Evolutionary conservation across 2,329 filamentous ascomycete species (phyloP), one percentile per base, ranked within the genome.

Genomic region (Fusarium keratoplasticum): DNA sequence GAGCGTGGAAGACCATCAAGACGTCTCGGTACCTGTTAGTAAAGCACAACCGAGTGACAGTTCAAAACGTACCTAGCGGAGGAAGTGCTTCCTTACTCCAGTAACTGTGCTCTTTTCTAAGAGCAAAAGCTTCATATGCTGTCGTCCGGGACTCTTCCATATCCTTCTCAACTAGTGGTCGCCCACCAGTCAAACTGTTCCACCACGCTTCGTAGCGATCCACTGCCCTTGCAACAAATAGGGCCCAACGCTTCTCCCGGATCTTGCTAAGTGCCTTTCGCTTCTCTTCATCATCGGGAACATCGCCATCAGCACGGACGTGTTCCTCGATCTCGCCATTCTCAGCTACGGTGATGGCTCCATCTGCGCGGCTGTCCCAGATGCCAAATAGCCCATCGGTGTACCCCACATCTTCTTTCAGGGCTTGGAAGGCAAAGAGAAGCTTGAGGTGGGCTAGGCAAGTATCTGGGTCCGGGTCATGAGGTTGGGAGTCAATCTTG

Each of bases 1-100:
- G 92, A 0, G 91, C 83, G 80, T 94, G 92, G 90, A 91, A 94
- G 0, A 94, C 90, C 90, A 94, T 91, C 14, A 94, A 80, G 0
- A 94, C 88, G 80, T 94, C 92, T 86, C 16, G n/a, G 13, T 0
- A 2, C 4, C 6, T 3, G 6, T 74, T 25, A 74, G 74, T 7
- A 14, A 29, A 11, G 7, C 22, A 35, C 1, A 31, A 22, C 20
- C 13, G 40, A 16, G 40, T 44, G 40, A 8, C 6, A 14, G n/a
- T 11, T 31, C 13, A 16, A 3, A 42, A 36, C 72, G 33, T 60
- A 78, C 77, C 77, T 10, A 79, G 69, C 8, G 77, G 77, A 0
- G 76, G 77, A 22, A 78, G 73, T 0, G 67, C 2, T 9, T 62
- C 63, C 9, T 69, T 66, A 6, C 62, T 52, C 77, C 77, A 79